Conservation (phyloP, 352 stramenopile genomes). For the Globisporangium ultimum region DNA sequence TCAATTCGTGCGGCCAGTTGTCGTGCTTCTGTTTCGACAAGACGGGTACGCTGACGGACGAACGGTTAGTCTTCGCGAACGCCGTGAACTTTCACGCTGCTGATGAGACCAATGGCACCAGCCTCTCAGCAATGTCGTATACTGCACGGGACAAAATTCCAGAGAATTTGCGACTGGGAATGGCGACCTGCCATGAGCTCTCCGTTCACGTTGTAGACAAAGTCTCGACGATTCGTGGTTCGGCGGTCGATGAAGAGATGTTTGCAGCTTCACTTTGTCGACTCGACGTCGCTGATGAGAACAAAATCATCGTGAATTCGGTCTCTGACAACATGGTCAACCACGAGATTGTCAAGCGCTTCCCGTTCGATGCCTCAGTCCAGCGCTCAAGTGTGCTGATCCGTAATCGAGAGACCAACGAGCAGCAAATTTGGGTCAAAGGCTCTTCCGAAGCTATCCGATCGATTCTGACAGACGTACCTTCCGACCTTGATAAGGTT, state of each 20-base stretch:
- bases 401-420: constrained; percentile 57
- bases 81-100: constrained; percentile 4
- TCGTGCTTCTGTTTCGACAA: constrained; percentile 85
- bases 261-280: no score
- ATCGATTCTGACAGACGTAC: constrained; percentile 37
- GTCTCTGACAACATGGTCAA: no score
- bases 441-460: constrained; percentile 63
- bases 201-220: no score
- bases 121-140: constrained; percentile 35
- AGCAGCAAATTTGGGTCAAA: constrained; percentile 67
- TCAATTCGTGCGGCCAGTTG: constrained; percentile 69
- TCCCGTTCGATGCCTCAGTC: constrained; percentile 64
- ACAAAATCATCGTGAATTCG: no score
- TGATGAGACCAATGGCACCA: constrained; percentile 15
- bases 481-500: constrained; percentile 61
- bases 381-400: constrained; percentile 73
- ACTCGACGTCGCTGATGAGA: no score
- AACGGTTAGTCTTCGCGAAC: constrained; percentile 43
- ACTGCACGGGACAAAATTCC: no score
- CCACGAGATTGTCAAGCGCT: constrained; percentile 30
- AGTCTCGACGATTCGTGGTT: no score
- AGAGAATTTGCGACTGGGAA: no score
- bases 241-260: no score
- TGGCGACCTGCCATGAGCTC: no score
- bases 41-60: constrained; percentile 72